phyloP scores from a whole-genome alignment of 768 basidiomycete genomes.

The Rhodotorula sphaerocarpa region DNA sequence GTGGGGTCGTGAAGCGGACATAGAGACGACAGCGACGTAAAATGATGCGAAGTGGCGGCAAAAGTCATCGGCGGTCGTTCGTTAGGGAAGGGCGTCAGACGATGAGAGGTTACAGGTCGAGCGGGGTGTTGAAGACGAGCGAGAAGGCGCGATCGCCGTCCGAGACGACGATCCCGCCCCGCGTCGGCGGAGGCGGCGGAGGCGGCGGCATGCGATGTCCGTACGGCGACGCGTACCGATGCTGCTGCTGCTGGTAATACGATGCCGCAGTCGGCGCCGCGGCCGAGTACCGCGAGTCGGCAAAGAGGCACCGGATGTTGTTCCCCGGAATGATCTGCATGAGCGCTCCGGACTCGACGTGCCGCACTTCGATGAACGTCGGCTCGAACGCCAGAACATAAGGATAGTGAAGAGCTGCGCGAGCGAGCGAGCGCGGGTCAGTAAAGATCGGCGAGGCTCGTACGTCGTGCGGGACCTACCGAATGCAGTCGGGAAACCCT shows the following conservation, averaged over 20 bases:
- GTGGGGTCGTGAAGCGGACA: too few species aligned
- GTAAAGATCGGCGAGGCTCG: background rate
- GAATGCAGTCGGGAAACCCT: conserved; percentile 85
- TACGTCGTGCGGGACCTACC: conserved; percentile 58
- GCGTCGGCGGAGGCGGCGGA: background rate
- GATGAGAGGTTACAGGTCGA: background rate
- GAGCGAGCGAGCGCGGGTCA: conserved; percentile 1
- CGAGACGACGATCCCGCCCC: conserved; percentile 28
- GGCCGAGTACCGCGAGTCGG: conserved; percentile 81
- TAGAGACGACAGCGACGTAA: too few species aligned
- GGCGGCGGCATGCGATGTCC: conserved; percentile 5
- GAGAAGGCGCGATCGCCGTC: conserved; percentile 30
- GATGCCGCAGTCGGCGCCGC: conserved; percentile 50
- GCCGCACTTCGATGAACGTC: conserved; percentile 89
- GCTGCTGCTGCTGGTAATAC: conserved; percentile 13
- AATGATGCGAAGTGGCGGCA: too few species aligned
- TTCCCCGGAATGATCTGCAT: conserved; percentile 63
- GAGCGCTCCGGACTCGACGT: conserved; percentile 83
- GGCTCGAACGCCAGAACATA: conserved; percentile 95
- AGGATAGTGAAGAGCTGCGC: conserved; percentile 84
- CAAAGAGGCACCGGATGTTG: conserved; percentile 80
- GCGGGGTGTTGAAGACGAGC: conserved; percentile 10
- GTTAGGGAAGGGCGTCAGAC: too few species aligned
- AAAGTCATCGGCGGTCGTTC: too few species aligned
- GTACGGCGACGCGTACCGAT: conserved; percentile 16